A percentile compares a stretch with the other conserved stretches of the same genome.
Evolutionary conservation across 768 basidiomycete genomes (phyloP).

Genomic region (Daedalea quercina): DNA sequence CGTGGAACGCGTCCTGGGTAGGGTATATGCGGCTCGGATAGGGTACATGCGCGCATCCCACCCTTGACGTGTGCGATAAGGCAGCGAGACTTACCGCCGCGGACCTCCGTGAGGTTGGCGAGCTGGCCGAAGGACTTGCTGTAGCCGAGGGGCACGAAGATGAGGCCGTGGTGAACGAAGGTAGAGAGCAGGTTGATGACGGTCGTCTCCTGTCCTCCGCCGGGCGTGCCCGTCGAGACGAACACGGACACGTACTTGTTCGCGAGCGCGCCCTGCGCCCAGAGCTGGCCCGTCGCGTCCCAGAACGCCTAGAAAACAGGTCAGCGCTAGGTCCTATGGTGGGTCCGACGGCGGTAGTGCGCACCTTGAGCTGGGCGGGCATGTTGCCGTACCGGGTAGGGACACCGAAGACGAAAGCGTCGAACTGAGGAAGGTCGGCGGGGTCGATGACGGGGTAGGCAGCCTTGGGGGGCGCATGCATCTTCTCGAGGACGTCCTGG

Average conservation of each 20-base stretch:
- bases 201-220: constrained; percentile 64
- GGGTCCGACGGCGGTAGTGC: constrained; percentile 8
- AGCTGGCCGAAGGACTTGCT: constrained; percentile 33
- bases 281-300: constrained; percentile 69
- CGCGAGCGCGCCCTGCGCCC: constrained; percentile 49
- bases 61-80: neutral
- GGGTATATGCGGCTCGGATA: constrained; percentile 77
- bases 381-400: constrained; percentile 80
- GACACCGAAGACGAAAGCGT: constrained; percentile 75
- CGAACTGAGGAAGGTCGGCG: constrained; percentile 49
- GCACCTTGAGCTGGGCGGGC: constrained; percentile 74
- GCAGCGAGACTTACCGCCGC: constrained; percentile 32
- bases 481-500: constrained; percentile 53
- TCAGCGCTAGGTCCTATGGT: no score
- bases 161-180: constrained; percentile 48
- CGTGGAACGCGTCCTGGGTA: constrained; percentile 42
- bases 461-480: constrained; percentile 70
- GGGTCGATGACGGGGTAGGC: constrained; percentile 65
- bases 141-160: constrained; percentile 50
- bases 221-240: constrained; percentile 61
- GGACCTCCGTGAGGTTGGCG: constrained; percentile 35
- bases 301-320: constrained; percentile 50
- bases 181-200: constrained; percentile 33
- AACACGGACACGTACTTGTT: constrained; percentile 79
- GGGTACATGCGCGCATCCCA: constrained; percentile 48